Evolutionary conservation across 2,329 filamentous ascomycete species (phyloP).

Genomic region (Xylaria sp.): DNA sequence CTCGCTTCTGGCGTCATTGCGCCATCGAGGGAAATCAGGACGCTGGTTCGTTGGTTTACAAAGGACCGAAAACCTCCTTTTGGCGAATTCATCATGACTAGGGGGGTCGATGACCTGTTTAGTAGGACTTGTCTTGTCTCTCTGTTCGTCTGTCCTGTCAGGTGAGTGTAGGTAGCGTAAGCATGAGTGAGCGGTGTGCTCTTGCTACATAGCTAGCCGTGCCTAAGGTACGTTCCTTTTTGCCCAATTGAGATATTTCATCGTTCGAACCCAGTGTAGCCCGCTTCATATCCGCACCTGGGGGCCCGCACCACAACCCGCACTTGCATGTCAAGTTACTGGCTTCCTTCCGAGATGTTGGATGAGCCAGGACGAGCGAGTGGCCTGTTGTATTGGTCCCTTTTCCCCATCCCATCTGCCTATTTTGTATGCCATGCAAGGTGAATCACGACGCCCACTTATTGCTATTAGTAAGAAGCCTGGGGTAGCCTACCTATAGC

Average conservation of each 20-base stretch:
- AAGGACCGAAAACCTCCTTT: constrained; percentile 1
- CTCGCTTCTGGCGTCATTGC: background rate
- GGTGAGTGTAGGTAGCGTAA: constrained; percentile 24
- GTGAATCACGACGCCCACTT: constrained; percentile 18
- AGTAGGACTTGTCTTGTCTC: constrained; percentile 7
- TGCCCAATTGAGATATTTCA: constrained; percentile 27
- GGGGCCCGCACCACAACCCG: constrained; percentile 18
- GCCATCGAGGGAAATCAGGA: background rate
- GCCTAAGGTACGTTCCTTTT: constrained; percentile 31
- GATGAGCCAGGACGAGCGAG: background rate
- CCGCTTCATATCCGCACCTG: constrained; percentile 22
- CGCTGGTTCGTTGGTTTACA: background rate
- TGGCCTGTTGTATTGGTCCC: background rate
- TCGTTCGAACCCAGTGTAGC: background rate
- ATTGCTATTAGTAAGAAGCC: constrained; percentile 9
- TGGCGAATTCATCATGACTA: constrained; percentile 8
- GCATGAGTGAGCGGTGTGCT: constrained; percentile 30
- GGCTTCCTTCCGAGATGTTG: constrained; percentile 27
- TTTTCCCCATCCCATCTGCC: constrained; percentile 4
- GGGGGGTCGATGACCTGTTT: background rate
- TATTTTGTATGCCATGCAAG: constrained; percentile 21
- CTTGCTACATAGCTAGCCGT: constrained; percentile 18
- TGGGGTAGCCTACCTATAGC: constrained; percentile 5
- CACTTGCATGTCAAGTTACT: constrained; percentile 21
- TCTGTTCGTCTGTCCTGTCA: constrained; percentile 7